Base-by-base conservation (phyloP, 176 grass and related monocot species). In the Canna indica region DNA sequence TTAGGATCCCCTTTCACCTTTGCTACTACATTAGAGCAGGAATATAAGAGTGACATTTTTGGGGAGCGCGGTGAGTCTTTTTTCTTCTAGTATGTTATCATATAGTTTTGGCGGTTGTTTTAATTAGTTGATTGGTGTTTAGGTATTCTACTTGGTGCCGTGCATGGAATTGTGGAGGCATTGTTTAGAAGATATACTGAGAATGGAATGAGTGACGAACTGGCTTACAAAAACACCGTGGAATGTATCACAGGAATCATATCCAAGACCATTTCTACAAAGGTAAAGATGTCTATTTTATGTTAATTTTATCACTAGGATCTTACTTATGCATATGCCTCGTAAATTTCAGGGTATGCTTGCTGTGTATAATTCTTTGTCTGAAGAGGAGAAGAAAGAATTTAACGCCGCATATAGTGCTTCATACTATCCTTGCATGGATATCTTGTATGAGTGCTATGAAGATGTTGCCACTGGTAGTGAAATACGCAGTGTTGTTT, bases 1-100 rank as follows among this genome's bases (percentile, higher is more conserved):
- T 76, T 92, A 70, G 89, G 89, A 50, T 88, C 89, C 76, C 84
- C 88, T n/a, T 90, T 90, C 65, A 86, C 87, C 39, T 90, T 90
- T 73, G 83, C 80, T 53, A 90, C 87, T 47, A 90, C 83, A 26
- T 22, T 90, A 58, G 87, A 90, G 45, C 83, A 90, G 74, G 83
- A 90, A 48, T 90, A 86, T 71, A 90, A 83, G 87, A 90, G 87
- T 76, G 87, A 91, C 69, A 92, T 92, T 60, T 92, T 92, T 73
- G 89, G 89, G 29, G 89, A 88, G 74, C 77, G 89, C 69, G 89
- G 89, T 92, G 64, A 73, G 44, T 33, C 45, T 70, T 15, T 26
- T 28, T 17, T 35, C 59, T 9, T 39, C 12, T 44, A 15, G 78
- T 5, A 10, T 42, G 32, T 13, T 14, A 63, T 38, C 45, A 2